Evolutionary conservation across 768 basidiomycete species (phyloP), one percentile per base, ranked within the genome.

Genomic region (Auricularia auricula-judae): DNA sequence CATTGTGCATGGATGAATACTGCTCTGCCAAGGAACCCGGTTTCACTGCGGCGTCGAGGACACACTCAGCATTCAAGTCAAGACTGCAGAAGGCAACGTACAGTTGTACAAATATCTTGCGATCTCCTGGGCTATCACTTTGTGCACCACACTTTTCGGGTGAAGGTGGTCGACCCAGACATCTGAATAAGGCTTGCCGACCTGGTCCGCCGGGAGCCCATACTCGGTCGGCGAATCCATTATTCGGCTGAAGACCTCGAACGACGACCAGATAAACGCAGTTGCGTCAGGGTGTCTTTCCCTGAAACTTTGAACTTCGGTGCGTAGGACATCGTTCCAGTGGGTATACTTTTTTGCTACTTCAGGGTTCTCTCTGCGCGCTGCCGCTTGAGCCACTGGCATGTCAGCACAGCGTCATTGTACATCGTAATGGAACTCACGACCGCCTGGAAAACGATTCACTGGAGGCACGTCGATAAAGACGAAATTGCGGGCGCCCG

Each of bases 391-490:
- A 34, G 34, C 5, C 16, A 36, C 11, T 11, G 36, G 4, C 4
- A 34, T 3, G 59, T 16, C 18, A 61, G 29, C 34, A 23, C 18
- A 29, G 29, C 47, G 8, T 3, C 54, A 11, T 23, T n/a, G 39
- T 35, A 10, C 5, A 4, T 12, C 36, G 12, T 2, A 56, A 23
- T 16, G 36, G 64, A 10, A 47, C 33, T 21, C 42, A 58, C 39
- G 16, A 44, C 59, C 62, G 39, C 34, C 61, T 1, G 85, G 85
- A n/a, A 76, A 74, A 35, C 78, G 73, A 35, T 81, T 68, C 16
- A 86, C 79, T 0, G 86, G 81, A 2, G 86, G 85, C 1, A 86
- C 76, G 66, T 86, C 83, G 34, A 86, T 75, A 69, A 87, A 82
- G 5, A 86, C 68, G 70, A 87, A 87, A 67, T 84, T 79, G 8